Conservation (phyloP, 805 yeast species). For the Monosporozyma yasuniensis region DNA sequence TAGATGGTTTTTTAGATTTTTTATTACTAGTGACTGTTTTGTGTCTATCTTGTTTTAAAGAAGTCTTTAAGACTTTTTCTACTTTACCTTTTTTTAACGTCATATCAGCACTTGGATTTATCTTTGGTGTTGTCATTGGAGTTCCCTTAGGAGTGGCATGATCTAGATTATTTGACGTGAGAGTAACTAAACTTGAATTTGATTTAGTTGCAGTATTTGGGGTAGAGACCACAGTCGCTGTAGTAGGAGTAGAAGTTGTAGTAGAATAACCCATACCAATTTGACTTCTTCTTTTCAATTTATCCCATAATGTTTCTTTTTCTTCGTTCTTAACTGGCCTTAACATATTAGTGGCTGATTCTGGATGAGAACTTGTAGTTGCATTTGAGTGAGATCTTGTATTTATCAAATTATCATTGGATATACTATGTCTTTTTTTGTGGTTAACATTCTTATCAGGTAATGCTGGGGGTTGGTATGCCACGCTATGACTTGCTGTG, state of each 20-base stretch:
- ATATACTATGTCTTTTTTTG: constrained; percentile 3
- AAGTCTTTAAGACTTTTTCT: neutral
- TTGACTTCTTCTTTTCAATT: constrained; percentile 23
- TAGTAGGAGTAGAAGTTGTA: neutral
- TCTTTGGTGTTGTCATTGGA: constrained; percentile 1
- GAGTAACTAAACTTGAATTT: constrained; percentile 6
- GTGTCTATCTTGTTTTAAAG: neutral
- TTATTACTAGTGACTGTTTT: neutral
- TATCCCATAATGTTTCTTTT: constrained; percentile 23
- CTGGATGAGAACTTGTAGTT: constrained; percentile 3
- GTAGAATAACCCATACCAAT: constrained; percentile 8
- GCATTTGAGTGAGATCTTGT: constrained; percentile 3
- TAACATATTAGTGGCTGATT: neutral
- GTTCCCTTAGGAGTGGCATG: neutral
- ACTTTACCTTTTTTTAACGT: neutral
- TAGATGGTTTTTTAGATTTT: neutral
- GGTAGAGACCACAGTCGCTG: constrained; percentile 2
- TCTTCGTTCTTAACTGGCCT: constrained; percentile 17
- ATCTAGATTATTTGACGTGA: constrained; percentile 4
- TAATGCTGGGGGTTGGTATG: neutral
- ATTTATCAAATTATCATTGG: constrained; percentile 2
- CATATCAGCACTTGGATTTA: neutral
- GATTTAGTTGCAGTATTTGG: neutral
- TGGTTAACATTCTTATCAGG: neutral
- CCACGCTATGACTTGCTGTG: neutral